These are phyloP conservation scores for Tolypocladium ovalisporum DNA, from an alignment of 2,329 filamentous ascomycete species.

Conservation along the genomic window DNA sequence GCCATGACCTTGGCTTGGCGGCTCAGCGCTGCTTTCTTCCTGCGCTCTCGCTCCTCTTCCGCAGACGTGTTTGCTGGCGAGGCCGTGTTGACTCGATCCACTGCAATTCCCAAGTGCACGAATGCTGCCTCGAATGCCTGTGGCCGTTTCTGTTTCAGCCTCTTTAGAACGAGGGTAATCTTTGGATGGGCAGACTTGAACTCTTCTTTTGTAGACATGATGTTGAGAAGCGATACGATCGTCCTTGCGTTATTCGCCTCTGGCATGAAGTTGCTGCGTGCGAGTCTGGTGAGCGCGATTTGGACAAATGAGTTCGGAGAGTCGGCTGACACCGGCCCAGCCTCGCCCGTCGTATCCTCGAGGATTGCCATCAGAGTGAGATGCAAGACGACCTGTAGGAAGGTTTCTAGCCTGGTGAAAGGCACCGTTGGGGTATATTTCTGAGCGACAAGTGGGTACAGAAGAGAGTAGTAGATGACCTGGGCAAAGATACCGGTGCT, in stretches of 20 bases:
- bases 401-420: slow-evolving; percentile 75
- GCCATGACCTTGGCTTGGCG: slow-evolving; percentile 93
- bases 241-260: slow-evolving; percentile 47
- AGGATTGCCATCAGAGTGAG: slow-evolving; percentile 74
- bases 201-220: slow-evolving; percentile 55
- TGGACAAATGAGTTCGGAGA: slow-evolving; percentile 57
- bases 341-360: slow-evolving; percentile 60
- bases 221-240: slow-evolving; percentile 52
- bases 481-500: slow-evolving; percentile 78
- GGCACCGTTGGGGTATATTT: slow-evolving; percentile 65
- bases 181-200: slow-evolving; percentile 79
- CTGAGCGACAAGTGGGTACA: slow-evolving; percentile 65
- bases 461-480: slow-evolving; percentile 76
- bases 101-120: slow-evolving; percentile 49
- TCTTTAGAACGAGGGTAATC: slow-evolving; percentile 70
- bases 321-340: slow-evolving; percentile 30
- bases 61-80: slow-evolving; percentile 62
- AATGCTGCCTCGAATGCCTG: slow-evolving; percentile 61
- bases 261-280: slow-evolving; percentile 49
- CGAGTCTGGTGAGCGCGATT: slow-evolving; percentile 55
- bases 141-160: slow-evolving; percentile 75
- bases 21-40: slow-evolving; percentile 83
- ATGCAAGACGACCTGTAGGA: slow-evolving; percentile 84
- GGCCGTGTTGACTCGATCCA: slow-evolving; percentile 70
- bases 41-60: slow-evolving; percentile 66